Evolutionary conservation across 768 basidiomycete species (phyloP).

Genomic region (Mycena vitilis): DNA sequence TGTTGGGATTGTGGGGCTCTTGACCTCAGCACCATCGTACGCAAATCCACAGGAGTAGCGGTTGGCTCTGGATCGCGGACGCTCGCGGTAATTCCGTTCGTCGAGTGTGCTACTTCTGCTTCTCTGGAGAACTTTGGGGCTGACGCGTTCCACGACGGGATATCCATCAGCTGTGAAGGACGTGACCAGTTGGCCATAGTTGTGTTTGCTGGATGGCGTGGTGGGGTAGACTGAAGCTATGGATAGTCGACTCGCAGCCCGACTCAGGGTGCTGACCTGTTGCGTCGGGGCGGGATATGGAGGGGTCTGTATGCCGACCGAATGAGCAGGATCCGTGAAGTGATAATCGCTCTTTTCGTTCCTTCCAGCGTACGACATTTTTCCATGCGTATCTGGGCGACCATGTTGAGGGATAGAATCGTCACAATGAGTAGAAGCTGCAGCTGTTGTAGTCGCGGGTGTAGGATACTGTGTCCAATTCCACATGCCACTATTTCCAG

Average conservation of each 20-base stretch:
- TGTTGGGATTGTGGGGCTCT: slow-evolving; percentile 42
- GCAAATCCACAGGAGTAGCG: slow-evolving; percentile 55
- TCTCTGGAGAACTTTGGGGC: slow-evolving; percentile 37
- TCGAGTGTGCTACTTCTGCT: slow-evolving; percentile 37
- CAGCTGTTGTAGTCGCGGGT: slow-evolving; percentile 39
- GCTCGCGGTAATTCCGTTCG: slow-evolving; percentile 35
- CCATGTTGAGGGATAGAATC: slow-evolving; percentile 24
- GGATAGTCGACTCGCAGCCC: slow-evolving; percentile 51
- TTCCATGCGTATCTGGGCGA: slow-evolving; percentile 33
- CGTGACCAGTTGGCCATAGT: slow-evolving; percentile 39
- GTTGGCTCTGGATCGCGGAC: slow-evolving; percentile 34
- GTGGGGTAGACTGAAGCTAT: slow-evolving; percentile 59
- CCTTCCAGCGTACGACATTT: slow-evolving; percentile 18
- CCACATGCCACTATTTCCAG: slow-evolving; percentile 60
- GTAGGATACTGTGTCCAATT: slow-evolving; percentile 68
- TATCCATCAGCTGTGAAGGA: slow-evolving; percentile 56
- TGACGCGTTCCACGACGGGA: slow-evolving; percentile 50
- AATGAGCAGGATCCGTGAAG: slow-evolving; percentile 43
- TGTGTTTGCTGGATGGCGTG: slow-evolving; percentile 49
- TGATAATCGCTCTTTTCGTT: slow-evolving; percentile 37
- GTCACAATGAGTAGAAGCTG: slow-evolving; percentile 26
- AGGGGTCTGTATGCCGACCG: slow-evolving; percentile 35
- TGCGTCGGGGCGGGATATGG: slow-evolving; percentile 48
- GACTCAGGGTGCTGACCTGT: slow-evolving; percentile 53
- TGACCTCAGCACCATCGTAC: slow-evolving; percentile 66